Conservation (phyloP, 225 moss, liverwort and hornwort genomes). For the Antitrichia curtipendula region DNA sequence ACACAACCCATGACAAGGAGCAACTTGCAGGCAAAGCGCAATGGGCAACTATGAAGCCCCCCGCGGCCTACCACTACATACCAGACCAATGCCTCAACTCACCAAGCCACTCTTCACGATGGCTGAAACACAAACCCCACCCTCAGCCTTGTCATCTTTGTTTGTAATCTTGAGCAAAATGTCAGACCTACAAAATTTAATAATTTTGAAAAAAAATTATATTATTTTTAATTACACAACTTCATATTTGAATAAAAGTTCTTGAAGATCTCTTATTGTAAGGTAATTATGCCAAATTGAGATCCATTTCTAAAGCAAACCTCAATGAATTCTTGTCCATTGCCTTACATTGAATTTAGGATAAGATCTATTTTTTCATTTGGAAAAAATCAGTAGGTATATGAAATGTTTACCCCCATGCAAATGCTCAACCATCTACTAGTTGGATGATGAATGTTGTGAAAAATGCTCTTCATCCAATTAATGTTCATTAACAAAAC, state of each 20-base stretch:
- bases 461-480: background rate
- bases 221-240: background rate
- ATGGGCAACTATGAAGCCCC: too few species aligned
- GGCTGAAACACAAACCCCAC: too few species aligned
- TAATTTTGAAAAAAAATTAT: background rate
- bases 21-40: too few species aligned
- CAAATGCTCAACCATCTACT: background rate
- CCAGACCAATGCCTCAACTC: too few species aligned
- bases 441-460: background rate
- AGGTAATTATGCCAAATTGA: background rate
- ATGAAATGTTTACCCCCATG: too few species aligned
- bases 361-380: background rate
- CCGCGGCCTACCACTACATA: too few species aligned
- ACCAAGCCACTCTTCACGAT: too few species aligned
- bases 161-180: background rate
- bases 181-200: too few species aligned
- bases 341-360: background rate
- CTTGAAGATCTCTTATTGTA: too few species aligned
- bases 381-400: rapidly evolving
- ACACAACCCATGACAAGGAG: too few species aligned
- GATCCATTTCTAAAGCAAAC: background rate
- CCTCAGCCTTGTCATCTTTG: too few species aligned
- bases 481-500: background rate
- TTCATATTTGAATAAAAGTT: background rate
- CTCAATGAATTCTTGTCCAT: background rate